phyloP scores from a whole-genome alignment of 192 early-diverging fungal genomes.

The Coemansia sp. region DNA sequence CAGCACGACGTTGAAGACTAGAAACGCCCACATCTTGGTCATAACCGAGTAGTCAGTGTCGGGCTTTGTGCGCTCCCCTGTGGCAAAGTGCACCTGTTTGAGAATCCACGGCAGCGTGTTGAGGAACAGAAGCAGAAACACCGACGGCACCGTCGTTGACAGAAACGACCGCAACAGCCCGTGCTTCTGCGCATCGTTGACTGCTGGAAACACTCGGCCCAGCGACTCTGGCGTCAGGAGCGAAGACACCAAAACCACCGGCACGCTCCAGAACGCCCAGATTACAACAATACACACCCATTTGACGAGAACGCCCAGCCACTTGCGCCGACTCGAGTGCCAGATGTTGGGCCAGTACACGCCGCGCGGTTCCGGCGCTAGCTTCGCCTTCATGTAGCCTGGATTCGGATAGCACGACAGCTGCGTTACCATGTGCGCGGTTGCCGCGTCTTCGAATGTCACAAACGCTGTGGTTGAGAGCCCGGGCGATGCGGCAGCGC shows the following conservation, averaged over 20 bases:
- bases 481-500: conserved; percentile 11
- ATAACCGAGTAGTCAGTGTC: conserved; percentile 56
- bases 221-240: conserved; percentile 65
- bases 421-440: conserved; percentile 71
- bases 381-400: conserved; percentile 59
- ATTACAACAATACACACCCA: conserved; percentile 62
- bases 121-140: conserved; percentile 71
- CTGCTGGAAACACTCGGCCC: conserved; percentile 61
- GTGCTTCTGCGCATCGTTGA: conserved; percentile 54
- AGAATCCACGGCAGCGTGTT: conserved; percentile 71
- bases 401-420: conserved; percentile 66
- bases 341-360: conserved; percentile 77
- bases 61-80: conserved; percentile 46
- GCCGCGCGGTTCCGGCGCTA: conserved; percentile 77
- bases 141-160: conserved; percentile 69
- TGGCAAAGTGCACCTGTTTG: conserved; percentile 49
- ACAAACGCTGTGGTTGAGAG: conserved; percentile 71
- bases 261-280: conserved; percentile 76
- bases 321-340: conserved; percentile 58
- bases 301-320: conserved; percentile 57
- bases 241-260: conserved; percentile 68
- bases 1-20: conserved; percentile 74
- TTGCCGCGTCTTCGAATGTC: conserved; percentile 72
- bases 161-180: conserved; percentile 61
- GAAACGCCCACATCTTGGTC: conserved; percentile 74